Percentiles rank a stretch among this genome's conserved stretches.
Conservation (phyloP, 768 basidiomycete genomes). For the Lentinula guzmanii region DNA sequence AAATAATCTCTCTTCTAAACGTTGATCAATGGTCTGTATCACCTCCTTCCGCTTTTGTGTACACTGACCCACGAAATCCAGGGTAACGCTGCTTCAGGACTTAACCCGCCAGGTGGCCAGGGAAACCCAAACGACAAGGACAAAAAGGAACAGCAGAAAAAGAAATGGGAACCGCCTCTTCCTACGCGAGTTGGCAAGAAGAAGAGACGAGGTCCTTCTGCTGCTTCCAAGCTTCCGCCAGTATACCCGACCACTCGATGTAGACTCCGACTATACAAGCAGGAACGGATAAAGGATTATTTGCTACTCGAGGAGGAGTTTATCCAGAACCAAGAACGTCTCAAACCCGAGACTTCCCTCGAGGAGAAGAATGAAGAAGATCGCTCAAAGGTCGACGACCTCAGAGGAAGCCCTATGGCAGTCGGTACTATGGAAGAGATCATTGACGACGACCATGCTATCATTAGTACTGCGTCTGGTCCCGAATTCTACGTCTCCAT, state of each 20-base stretch:
- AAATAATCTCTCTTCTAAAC: conserved; percentile 2
- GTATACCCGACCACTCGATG: conserved; percentile 95
- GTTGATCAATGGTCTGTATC: conserved; percentile 9
- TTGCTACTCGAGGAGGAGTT: conserved; percentile 94
- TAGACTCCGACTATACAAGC: conserved; percentile 89
- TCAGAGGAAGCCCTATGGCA: conserved; percentile 96
- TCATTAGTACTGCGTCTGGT: conserved; percentile 89
- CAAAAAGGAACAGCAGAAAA: conserved; percentile 54
- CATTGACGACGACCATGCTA: conserved; percentile 98
- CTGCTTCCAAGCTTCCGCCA: conserved; percentile 86
- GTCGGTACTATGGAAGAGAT: conserved; percentile 98
- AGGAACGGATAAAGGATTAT: conserved; percentile 98
- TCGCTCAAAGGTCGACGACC: conserved; percentile 85
- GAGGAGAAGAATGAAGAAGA: conserved; percentile 98
- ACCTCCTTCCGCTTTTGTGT: conserved; percentile 1
- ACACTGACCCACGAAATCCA: conserved; percentile 18
- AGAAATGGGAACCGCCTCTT: conserved; percentile 98
- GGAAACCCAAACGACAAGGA: conserved; percentile 29
- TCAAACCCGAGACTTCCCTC: conserved; percentile 80
- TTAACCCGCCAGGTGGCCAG: conserved; percentile 32
- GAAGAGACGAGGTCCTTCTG: conserved; percentile 90
- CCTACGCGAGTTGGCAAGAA: conserved; percentile 97
- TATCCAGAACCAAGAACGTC: conserved; percentile 84
- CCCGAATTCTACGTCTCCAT: conserved; percentile 89
- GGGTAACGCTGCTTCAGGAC: conserved; percentile 75